Conservation (phyloP, 2,329 filamentous ascomycete genomes). For the Cladosporium colombiae region DNA sequence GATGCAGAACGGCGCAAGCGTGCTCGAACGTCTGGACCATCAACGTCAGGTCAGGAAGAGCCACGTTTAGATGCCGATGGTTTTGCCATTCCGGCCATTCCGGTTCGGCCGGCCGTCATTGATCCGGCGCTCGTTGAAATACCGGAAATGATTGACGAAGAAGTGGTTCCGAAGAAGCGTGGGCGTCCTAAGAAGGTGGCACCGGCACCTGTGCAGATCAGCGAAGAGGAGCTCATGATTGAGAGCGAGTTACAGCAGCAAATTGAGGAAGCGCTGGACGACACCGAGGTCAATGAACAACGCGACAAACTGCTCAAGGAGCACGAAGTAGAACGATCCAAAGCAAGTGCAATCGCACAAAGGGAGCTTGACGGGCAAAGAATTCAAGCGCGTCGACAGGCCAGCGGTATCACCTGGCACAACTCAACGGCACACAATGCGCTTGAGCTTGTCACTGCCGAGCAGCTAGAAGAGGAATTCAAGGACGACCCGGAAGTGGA, state of each 20-base stretch:
- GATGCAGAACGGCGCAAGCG: slow-evolving; percentile 20
- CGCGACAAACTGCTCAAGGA: slow-evolving; percentile 34
- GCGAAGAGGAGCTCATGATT: slow-evolving; percentile 49
- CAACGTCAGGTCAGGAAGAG: slow-evolving; percentile 21
- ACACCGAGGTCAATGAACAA: slow-evolving; percentile 33
- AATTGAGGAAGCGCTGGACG: slow-evolving; percentile 40
- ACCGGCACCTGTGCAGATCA: slow-evolving; percentile 37
- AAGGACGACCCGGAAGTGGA: slow-evolving; percentile 84
- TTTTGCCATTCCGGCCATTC: slow-evolving; percentile 42
- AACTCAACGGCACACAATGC: slow-evolving; percentile 24
- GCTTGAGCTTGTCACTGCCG: slow-evolving; percentile 29
- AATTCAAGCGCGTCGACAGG: slow-evolving; percentile 52
- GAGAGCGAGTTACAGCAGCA: slow-evolving; percentile 50
- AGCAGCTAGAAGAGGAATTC: slow-evolving; percentile 65
- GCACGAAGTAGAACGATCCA: slow-evolving; percentile 33
- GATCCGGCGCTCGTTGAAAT: slow-evolving; percentile 25
- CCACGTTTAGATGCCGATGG: slow-evolving; percentile 44
- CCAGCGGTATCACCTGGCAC: slow-evolving; percentile 49
- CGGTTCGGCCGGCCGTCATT: slow-evolving; percentile 29
- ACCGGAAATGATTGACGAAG: slow-evolving; percentile 1
- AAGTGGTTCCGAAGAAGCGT: slow-evolving; percentile 38
- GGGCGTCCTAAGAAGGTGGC: slow-evolving; percentile 34
- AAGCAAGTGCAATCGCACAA: slow-evolving; percentile 33
- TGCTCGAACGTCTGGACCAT: background rate
- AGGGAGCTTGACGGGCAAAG: slow-evolving; percentile 43